Evolutionary conservation across 129 eudicot species (phyloP).

Genomic region (Cynara cardunculus): DNA sequence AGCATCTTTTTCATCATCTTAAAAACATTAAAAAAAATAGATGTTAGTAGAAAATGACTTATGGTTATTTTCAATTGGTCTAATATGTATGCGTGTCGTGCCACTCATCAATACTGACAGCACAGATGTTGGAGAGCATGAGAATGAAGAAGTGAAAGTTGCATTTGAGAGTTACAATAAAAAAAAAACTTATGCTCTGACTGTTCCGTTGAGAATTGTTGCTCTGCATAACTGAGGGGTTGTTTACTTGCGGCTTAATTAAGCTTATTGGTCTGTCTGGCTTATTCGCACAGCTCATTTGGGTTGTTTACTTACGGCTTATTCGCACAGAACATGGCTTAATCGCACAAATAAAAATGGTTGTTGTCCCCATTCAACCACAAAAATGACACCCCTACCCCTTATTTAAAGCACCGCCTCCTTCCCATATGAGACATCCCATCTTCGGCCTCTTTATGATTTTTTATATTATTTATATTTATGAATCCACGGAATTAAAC

Average conservation of each 20-base stretch:
- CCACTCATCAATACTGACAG: constrained; percentile 21
- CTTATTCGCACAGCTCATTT: too few relatives aligned
- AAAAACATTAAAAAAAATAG: neutral
- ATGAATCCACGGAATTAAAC: neutral
- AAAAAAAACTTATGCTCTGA: constrained; percentile 76
- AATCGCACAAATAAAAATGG: too few relatives aligned
- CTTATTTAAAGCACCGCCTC: too few relatives aligned
- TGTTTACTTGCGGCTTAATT: too few relatives aligned
- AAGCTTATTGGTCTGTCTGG: too few relatives aligned
- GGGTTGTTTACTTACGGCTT: too few relatives aligned
- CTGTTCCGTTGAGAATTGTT: constrained; percentile 76
- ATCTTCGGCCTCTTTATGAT: too few relatives aligned
- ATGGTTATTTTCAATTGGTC: neutral
- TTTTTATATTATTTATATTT: too few relatives aligned
- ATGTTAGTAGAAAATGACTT: neutral
- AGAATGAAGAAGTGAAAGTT: constrained; percentile 55
- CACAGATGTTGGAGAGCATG: constrained; percentile 22
- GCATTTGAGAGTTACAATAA: constrained; percentile 77
- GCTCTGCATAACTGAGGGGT: constrained; percentile 41
- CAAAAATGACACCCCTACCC: too few relatives aligned
- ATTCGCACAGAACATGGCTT: too few relatives aligned
- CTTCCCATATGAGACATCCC: too few relatives aligned
- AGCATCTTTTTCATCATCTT: neutral
- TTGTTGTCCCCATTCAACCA: too few relatives aligned
- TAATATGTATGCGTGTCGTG: neutral